Evolutionary conservation across 2,329 filamentous ascomycete genomes (phyloP).

Genomic region (Verticillium albo-atrum): DNA sequence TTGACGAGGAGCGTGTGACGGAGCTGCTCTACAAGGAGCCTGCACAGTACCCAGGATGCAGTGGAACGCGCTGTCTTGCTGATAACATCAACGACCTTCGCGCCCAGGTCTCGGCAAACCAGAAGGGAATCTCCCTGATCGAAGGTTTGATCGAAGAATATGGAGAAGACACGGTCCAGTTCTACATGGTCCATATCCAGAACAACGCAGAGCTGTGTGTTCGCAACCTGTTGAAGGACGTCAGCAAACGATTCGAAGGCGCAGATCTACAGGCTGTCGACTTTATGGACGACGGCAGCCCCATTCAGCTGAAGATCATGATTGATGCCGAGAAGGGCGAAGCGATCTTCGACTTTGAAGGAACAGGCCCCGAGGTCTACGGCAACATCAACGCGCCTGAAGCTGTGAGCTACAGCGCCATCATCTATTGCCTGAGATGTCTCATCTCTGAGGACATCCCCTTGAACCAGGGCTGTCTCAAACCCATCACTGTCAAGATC

Average conservation of each 20-base stretch:
- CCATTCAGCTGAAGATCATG: constrained; percentile 68
- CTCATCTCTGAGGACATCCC: constrained; percentile 79
- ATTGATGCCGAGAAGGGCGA: constrained; percentile 73
- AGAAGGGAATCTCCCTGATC: constrained; percentile 81
- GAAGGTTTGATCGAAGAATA: constrained; percentile 72
- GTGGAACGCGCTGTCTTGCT: constrained; percentile 70
- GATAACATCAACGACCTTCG: constrained; percentile 83
- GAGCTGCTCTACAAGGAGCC: constrained; percentile 71
- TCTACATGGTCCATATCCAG: constrained; percentile 81
- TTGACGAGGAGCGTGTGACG: constrained; percentile 72
- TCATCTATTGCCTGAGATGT: constrained; percentile 79
- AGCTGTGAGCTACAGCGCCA: constrained; percentile 80
- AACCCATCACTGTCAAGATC: constrained; percentile 70
- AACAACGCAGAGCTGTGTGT: constrained; percentile 74
- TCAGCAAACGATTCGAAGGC: constrained; percentile 66
- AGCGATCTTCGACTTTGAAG: constrained; percentile 74
- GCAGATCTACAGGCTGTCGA: constrained; percentile 68
- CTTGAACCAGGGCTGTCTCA: constrained; percentile 76
- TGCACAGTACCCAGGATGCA: constrained; percentile 69
- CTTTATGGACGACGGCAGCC: constrained; percentile 80
- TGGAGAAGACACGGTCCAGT: constrained; percentile 71
- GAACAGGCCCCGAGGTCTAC: constrained; percentile 76
- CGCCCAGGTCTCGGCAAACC: constrained; percentile 78
- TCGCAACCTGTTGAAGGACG: constrained; percentile 65
- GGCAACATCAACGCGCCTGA: constrained; percentile 78